Percentiles rank a stretch among this genome's conserved stretches.
phyloP scores from a whole-genome alignment of 331 rosid species.

The Acacia concinna region DNA sequence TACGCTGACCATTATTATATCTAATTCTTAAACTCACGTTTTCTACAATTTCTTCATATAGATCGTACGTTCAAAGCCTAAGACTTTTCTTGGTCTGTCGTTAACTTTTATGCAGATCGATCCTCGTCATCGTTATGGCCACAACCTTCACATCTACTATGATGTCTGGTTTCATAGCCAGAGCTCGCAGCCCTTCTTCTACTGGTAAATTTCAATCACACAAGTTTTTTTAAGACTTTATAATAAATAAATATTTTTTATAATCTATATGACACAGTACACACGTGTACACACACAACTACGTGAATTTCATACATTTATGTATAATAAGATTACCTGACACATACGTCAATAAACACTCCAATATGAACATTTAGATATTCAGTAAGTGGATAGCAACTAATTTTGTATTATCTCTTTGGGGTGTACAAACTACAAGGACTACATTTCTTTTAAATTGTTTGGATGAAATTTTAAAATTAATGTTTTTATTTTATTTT shows the following conservation, averaged over 20 bases:
- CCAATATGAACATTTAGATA: neutral
- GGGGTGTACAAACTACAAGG: neutral
- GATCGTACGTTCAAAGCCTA: neutral
- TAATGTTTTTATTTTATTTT: no score
- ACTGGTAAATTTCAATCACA: slow-evolving; percentile 53
- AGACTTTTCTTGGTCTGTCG: neutral
- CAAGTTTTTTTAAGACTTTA: neutral
- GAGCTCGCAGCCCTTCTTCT: slow-evolving; percentile 82
- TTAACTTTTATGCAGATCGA: slow-evolving; percentile 67
- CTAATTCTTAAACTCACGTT: neutral
- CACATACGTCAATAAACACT: neutral
- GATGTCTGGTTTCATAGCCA: slow-evolving; percentile 61
- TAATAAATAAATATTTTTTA: no score
- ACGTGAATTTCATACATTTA: no score
- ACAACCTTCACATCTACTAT: slow-evolving; percentile 78
- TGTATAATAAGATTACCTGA: neutral
- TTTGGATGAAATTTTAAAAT: neutral
- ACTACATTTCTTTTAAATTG: neutral
- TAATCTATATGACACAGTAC: neutral
- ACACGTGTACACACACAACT: neutral
- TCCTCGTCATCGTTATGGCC: slow-evolving; percentile 96
- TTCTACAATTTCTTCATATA: neutral
- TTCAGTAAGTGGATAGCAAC: neutral
- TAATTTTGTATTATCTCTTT: no score
- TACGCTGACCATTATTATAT: neutral